Percentiles rank a stretch among this genome's conserved stretches.
phyloP scores from a whole-genome alignment of 768 basidiomycete species.

The Sporobolomyces roseus region DNA sequence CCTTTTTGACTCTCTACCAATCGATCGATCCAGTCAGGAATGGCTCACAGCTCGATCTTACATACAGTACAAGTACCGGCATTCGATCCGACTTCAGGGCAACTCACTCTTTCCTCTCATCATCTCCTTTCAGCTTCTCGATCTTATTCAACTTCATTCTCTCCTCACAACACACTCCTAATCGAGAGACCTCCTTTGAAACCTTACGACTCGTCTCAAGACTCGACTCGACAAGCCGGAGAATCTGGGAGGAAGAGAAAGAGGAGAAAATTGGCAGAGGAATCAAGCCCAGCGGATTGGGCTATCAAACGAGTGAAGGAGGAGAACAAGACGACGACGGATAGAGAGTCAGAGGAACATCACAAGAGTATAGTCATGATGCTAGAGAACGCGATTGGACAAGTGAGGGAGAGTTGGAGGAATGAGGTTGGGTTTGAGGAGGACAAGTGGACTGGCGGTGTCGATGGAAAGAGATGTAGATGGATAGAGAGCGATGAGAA shows the following conservation, averaged over 20 bases:
- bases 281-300: conserved; percentile 24
- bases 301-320: not conserved
- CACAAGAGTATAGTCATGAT: conserved; percentile 4
- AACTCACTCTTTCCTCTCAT: conserved; percentile 18
- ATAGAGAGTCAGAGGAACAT: conserved; percentile 23
- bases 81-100: conserved; percentile 21
- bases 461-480: not conserved
- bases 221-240: not conserved
- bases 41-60: not conserved
- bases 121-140: conserved; percentile 30
- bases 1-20: not conserved
- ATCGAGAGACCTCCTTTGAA: conserved; percentile 1
- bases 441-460: not conserved
- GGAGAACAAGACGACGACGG: conserved; percentile 12
- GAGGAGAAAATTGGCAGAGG: conserved; percentile 3
- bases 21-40: not conserved
- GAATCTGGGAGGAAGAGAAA: not conserved
- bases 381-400: not conserved
- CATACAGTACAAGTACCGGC: conserved; percentile 2
- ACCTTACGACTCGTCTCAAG: not conserved
- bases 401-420: not conserved
- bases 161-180: not conserved
- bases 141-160: conserved; percentile 1
- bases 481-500: not conserved
- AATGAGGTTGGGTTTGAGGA: not conserved